A percentile compares a stretch with the other conserved stretches of the same genome.
phyloP scores from a whole-genome alignment of 2,329 filamentous ascomycete species.

The Ophiosphaerella korrae region DNA sequence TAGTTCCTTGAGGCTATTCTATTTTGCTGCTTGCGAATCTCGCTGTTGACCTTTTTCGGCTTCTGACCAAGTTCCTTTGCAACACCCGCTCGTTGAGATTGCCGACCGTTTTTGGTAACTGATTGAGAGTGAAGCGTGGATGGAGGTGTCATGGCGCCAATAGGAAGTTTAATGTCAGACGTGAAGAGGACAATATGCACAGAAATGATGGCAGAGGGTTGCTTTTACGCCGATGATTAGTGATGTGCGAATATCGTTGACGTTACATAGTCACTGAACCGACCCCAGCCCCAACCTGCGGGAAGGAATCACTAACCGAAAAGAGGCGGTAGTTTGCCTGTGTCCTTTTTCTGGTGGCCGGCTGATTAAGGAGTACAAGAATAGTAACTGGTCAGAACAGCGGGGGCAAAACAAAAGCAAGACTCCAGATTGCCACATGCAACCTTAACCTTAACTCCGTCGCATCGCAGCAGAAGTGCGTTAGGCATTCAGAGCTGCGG shows the following conservation, averaged over 20 bases:
- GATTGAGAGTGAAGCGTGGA: constrained; percentile 12
- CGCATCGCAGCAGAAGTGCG: background rate
- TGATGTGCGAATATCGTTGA: constrained; percentile 16
- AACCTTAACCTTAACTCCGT: constrained; percentile 29
- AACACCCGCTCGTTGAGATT: constrained; percentile 10
- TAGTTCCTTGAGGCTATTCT: constrained; percentile 47
- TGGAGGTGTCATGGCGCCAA: constrained; percentile 29
- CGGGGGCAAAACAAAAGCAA: constrained; percentile 21
- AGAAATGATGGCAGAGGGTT: constrained; percentile 15
- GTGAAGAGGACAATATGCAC: constrained; percentile 11
- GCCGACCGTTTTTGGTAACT: constrained; percentile 11
- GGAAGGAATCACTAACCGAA: constrained; percentile 18
- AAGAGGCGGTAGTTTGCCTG: constrained; percentile 15
- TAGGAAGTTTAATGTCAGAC: constrained; percentile 10
- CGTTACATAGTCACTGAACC: constrained; percentile 23
- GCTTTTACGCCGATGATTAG: constrained; percentile 23
- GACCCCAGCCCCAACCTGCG: constrained; percentile 14
- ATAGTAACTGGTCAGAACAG: constrained; percentile 26
- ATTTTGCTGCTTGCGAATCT: constrained; percentile 46
- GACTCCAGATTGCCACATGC: constrained; percentile 12
- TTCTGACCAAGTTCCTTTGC: constrained; percentile 22
- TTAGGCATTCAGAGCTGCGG: constrained; percentile 9
- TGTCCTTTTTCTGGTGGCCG: constrained; percentile 22
- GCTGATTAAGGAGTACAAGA: constrained; percentile 38
- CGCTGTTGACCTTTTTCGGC: constrained; percentile 44